Evolutionary conservation across 306 rosid species (phyloP).

Genomic region (Prosopis cineraria): DNA sequence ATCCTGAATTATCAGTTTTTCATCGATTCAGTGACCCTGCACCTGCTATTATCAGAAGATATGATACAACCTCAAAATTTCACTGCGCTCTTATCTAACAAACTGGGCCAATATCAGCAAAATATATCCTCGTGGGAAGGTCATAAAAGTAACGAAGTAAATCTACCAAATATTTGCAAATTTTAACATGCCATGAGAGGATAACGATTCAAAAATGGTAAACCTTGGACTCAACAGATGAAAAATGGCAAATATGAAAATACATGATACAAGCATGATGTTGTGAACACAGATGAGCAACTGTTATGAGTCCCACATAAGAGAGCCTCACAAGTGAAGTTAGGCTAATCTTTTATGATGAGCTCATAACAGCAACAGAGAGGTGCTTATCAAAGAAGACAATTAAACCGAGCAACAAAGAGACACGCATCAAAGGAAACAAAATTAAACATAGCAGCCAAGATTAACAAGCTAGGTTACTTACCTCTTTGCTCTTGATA

Average conservation of each 20-base stretch:
- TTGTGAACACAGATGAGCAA: conserved; percentile 4
- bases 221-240: conserved; percentile 19
- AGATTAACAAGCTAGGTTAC: conserved; percentile 34
- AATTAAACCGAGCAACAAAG: no score
- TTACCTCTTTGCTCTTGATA: conserved; percentile 79
- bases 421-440: conserved; percentile 23
- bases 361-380: no score
- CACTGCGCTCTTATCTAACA: background rate
- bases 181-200: background rate
- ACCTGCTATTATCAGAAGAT: background rate
- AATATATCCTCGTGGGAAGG: background rate
- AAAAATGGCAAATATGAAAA: conserved; percentile 16
- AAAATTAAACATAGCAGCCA: conserved; percentile 18
- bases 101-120: background rate
- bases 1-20: background rate
- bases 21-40: background rate
- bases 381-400: no score
- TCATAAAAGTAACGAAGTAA: background rate
- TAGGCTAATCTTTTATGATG: no score
- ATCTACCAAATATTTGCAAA: background rate
- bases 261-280: conserved; percentile 13
- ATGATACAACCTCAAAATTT: background rate
- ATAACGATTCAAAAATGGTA: background rate
- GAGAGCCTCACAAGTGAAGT: no score
- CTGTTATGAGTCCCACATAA: no score